Evolutionary conservation across 495 filamentous ascomycete genomes (phyloP).

Genomic region (Annulohypoxylon moriforme): DNA sequence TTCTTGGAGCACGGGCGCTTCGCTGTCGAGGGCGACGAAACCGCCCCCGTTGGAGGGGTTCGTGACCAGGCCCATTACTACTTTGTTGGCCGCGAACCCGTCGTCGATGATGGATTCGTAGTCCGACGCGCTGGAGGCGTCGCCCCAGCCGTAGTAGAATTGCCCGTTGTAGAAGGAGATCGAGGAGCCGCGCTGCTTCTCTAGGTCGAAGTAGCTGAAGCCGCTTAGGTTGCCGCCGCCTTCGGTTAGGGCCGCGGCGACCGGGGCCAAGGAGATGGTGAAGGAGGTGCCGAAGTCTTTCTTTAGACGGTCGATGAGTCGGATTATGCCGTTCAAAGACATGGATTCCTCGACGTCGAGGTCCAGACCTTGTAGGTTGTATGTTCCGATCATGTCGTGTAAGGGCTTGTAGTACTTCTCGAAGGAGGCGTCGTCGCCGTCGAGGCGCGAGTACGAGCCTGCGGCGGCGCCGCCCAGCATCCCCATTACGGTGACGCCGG

Average conservation of each 20-base stretch:
- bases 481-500: conserved; percentile 77
- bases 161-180: conserved; percentile 84
- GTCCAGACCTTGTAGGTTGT: conserved; percentile 78
- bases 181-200: conserved; percentile 70
- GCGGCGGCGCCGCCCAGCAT: conserved; percentile 87
- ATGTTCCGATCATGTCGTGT: conserved; percentile 66
- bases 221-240: conserved; percentile 71
- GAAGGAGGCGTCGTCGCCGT: conserved; percentile 66
- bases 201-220: conserved; percentile 79
- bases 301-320: conserved; percentile 80
- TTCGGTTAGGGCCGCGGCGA: conserved; percentile 74
- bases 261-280: conserved; percentile 81
- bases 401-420: conserved; percentile 76
- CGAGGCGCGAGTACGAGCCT: conserved; percentile 74
- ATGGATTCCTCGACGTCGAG: conserved; percentile 87
- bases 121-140: conserved; percentile 64
- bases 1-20: conserved; percentile 51
- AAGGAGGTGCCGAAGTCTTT: conserved; percentile 76
- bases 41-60: conserved; percentile 75
- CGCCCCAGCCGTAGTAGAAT: conserved; percentile 89
- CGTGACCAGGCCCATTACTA: conserved; percentile 78
- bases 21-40: conserved; percentile 52
- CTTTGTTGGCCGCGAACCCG: conserved; percentile 71
- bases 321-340: conserved; percentile 74
- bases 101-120: conserved; percentile 71